Conservation (phyloP, 768 basidiomycete species). For the Hydnomerulius pinastri region DNA sequence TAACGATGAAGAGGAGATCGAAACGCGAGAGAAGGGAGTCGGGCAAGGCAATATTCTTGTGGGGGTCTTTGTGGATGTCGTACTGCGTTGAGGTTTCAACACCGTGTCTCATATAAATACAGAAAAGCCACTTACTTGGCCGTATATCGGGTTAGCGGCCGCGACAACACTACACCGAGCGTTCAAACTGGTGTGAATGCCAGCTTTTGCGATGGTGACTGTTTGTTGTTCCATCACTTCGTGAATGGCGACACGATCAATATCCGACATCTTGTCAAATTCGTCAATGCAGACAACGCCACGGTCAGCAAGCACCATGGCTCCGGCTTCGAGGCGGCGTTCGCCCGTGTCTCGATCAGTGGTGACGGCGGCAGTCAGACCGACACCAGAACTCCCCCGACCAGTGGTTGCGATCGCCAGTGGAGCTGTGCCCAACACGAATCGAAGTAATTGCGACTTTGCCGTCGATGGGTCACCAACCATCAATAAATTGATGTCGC, state of each 20-base stretch:
- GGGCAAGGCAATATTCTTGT: conserved; percentile 97
- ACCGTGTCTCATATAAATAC: conserved; percentile 1
- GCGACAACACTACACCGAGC: conserved; percentile 97
- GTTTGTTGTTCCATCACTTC: conserved; percentile 99
- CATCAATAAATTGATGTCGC: conserved; percentile 99
- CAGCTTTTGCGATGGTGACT: conserved; percentile 98
- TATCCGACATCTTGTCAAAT: conserved; percentile 99
- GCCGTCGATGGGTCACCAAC: conserved; percentile 99
- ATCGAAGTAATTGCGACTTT: conserved; percentile 94
- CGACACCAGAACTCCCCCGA: conserved; percentile 96
- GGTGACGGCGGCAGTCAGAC: conserved; percentile 97
- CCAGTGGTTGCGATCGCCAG: conserved; percentile 98
- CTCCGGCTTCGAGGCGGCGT: conserved; percentile 94
- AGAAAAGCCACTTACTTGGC: conserved; percentile 60
- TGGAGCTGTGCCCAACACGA: conserved; percentile 94
- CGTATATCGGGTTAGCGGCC: conserved; percentile 98
- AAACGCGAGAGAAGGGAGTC: conserved; percentile 98
- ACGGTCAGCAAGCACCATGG: conserved; percentile 98
- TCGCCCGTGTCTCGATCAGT: conserved; percentile 98
- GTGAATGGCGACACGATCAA: conserved; percentile 98
- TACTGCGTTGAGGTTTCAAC: conserved; percentile 57
- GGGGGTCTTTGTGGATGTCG: conserved; percentile 99
- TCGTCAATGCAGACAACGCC: conserved; percentile 99
- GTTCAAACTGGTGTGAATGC: conserved; percentile 97
- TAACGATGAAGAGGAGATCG: conserved; percentile 96